Evolutionary conservation across 2,329 filamentous ascomycete species (phyloP).

Genomic region (Xylaria sp.): DNA sequence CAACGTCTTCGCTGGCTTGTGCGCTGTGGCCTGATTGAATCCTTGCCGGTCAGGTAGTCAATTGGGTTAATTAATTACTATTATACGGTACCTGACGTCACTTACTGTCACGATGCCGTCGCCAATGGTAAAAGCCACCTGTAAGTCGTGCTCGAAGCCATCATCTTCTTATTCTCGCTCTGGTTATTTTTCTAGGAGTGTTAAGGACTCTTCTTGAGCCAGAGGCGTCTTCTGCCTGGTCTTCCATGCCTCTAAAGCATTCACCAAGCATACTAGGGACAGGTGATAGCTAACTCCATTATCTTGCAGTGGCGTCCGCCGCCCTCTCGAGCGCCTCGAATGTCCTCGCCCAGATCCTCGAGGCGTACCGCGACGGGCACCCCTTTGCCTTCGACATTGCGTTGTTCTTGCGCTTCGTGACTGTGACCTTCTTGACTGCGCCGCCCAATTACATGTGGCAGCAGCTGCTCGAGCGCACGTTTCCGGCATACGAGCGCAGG

Average conservation of each 20-base stretch:
- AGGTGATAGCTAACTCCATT: background rate
- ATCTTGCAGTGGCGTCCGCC: constrained; percentile 58
- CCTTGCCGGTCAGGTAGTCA: too few relatives aligned
- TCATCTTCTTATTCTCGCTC: background rate
- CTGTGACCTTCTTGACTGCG: constrained; percentile 63
- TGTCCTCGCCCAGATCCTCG: constrained; percentile 65
- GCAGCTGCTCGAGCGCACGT: constrained; percentile 63
- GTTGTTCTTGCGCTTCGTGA: constrained; percentile 65
- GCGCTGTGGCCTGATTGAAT: constrained; percentile 36
- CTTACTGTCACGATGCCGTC: constrained; percentile 54
- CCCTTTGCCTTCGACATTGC: constrained; percentile 60
- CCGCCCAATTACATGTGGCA: constrained; percentile 71
- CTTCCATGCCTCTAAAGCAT: background rate
- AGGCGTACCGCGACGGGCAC: constrained; percentile 57
- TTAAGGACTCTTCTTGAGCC: background rate
- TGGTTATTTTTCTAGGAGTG: too few relatives aligned
- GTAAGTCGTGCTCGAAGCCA: background rate
- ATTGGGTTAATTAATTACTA: background rate
- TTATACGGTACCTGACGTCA: background rate
- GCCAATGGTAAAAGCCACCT: constrained; percentile 63
- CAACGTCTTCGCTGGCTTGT: constrained; percentile 24
- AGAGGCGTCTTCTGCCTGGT: too few relatives aligned
- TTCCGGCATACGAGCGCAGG: constrained; percentile 58
- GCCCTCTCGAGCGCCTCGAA: constrained; percentile 65
- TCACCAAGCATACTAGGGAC: background rate